phyloP scores from a whole-genome alignment of 78 protist species.

The Monocercomonoides exilis region DNA sequence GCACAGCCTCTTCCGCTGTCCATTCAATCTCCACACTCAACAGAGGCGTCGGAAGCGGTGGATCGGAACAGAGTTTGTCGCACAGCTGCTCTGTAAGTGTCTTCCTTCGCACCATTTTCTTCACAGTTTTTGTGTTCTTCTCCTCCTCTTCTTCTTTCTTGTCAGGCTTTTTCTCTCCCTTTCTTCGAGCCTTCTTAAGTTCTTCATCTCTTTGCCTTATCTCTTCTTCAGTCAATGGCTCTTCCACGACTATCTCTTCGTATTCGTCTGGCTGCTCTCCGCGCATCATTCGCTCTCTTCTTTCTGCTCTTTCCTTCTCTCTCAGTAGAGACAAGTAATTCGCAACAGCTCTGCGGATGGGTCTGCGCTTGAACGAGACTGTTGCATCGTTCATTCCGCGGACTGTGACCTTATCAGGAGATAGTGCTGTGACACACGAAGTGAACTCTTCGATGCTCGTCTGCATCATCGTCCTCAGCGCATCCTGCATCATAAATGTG shows the following conservation, averaged over 20 bases:
- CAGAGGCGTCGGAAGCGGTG: constrained; percentile 26
- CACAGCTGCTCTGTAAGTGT: no score
- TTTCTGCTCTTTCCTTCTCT: not conserved
- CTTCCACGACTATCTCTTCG: not conserved
- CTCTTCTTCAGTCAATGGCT: no score
- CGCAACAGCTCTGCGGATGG: not conserved
- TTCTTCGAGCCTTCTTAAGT: not conserved
- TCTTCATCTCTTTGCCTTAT: not conserved
- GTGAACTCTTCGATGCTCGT: constrained; percentile 19
- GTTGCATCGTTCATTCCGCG: not conserved
- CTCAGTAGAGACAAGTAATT: not conserved
- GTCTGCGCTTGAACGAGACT: not conserved
- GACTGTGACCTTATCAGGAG: not conserved
- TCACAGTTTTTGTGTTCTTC: not conserved
- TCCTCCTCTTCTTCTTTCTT: no score
- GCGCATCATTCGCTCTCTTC: not conserved
- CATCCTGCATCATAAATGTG: constrained; percentile 60
- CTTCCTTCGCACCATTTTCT: not conserved
- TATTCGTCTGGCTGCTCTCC: not conserved
- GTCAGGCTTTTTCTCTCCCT: no score
- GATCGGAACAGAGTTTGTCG: not conserved
- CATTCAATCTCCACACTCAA: constrained; percentile 47
- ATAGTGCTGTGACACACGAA: constrained; percentile 9
- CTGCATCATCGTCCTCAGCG: constrained; percentile 45
- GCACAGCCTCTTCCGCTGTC: constrained; percentile 3